phyloP scores from a whole-genome alignment of 2,329 filamentous ascomycete species.

The Penicillium aurantiogriseum region DNA sequence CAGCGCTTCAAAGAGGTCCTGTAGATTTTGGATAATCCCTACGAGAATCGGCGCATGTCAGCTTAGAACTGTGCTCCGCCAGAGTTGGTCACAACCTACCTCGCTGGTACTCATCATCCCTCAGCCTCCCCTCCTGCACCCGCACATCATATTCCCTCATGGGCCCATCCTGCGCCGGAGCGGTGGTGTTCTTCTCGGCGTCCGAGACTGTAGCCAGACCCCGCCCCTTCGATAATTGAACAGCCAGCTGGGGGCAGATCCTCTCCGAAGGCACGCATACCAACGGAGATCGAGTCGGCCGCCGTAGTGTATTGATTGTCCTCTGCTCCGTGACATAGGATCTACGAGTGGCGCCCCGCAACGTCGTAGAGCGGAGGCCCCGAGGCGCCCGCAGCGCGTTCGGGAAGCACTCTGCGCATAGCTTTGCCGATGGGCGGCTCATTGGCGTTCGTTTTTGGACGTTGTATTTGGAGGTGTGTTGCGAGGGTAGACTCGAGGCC shows the following conservation, averaged over 20 bases:
- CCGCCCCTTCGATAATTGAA: constrained; percentile 18
- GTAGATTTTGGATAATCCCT: constrained; percentile 86
- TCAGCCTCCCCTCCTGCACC: constrained; percentile 69
- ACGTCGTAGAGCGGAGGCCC: constrained; percentile 15
- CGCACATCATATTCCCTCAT: constrained; percentile 84
- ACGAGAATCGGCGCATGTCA: not conserved
- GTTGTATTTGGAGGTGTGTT: constrained; percentile 2
- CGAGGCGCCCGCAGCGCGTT: constrained; percentile 25
- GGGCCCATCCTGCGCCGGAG: constrained; percentile 57
- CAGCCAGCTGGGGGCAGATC: constrained; percentile 18
- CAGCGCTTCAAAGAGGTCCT: constrained; percentile 84
- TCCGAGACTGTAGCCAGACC: constrained; percentile 21
- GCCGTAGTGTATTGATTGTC: constrained; percentile 6
- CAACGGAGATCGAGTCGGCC: not conserved
- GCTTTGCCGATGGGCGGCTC: constrained; percentile 32
- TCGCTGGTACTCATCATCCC: constrained; percentile 89
- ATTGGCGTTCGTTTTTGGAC: constrained; percentile 17
- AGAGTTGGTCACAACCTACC: constrained; percentile 50
- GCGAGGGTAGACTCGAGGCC: not conserved
- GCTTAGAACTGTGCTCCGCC: not conserved
- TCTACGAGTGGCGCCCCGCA: constrained; percentile 17
- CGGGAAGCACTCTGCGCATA: constrained; percentile 32
- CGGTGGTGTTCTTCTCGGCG: constrained; percentile 5
- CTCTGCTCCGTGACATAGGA: constrained; percentile 21
- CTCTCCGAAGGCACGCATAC: not conserved